Evolutionary conservation across 345 rosid species (phyloP).

Genomic region (Sonneratia caseolaris): DNA sequence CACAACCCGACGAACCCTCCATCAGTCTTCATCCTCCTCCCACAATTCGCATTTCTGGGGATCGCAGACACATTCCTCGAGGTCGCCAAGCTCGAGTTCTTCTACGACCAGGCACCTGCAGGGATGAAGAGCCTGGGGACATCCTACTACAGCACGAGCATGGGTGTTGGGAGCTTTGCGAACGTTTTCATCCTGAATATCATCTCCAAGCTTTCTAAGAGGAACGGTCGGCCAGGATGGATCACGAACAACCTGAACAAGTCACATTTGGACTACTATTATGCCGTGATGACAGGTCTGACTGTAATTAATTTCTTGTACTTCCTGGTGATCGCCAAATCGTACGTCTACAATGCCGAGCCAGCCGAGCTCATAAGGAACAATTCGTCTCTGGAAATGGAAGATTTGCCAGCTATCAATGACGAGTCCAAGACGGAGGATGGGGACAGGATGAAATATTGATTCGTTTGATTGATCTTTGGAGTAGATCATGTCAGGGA

Average conservation of each 20-base stretch:
- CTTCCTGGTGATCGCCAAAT: slow-evolving; percentile 42
- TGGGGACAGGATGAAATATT: background rate
- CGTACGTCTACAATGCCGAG: slow-evolving; percentile 47
- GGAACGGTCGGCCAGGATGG: slow-evolving; percentile 47
- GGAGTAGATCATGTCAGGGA: no score
- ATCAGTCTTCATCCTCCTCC: slow-evolving; percentile 45
- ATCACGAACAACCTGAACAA: slow-evolving; percentile 54
- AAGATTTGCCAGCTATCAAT: background rate
- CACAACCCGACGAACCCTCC: slow-evolving; percentile 32
- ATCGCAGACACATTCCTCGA: slow-evolving; percentile 57
- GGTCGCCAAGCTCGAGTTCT: slow-evolving; percentile 70
- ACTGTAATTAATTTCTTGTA: slow-evolving; percentile 43
- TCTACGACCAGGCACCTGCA: slow-evolving; percentile 78
- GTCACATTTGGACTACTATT: slow-evolving; percentile 59
- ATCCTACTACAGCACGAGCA: slow-evolving; percentile 45
- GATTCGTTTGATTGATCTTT: background rate
- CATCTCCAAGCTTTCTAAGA: slow-evolving; percentile 37
- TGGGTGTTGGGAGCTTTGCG: slow-evolving; percentile 58
- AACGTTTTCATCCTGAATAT: slow-evolving; percentile 46
- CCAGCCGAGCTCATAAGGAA: slow-evolving; percentile 12
- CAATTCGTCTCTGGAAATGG: background rate
- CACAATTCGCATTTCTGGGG: slow-evolving; percentile 65
- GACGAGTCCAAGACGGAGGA: background rate
- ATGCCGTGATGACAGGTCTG: slow-evolving; percentile 39
- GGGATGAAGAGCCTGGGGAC: slow-evolving; percentile 83